These are phyloP conservation scores for Meyerozyma guilliermondii DNA, from an alignment of 1,139 yeast genomes.

Conservation along the genomic window DNA sequence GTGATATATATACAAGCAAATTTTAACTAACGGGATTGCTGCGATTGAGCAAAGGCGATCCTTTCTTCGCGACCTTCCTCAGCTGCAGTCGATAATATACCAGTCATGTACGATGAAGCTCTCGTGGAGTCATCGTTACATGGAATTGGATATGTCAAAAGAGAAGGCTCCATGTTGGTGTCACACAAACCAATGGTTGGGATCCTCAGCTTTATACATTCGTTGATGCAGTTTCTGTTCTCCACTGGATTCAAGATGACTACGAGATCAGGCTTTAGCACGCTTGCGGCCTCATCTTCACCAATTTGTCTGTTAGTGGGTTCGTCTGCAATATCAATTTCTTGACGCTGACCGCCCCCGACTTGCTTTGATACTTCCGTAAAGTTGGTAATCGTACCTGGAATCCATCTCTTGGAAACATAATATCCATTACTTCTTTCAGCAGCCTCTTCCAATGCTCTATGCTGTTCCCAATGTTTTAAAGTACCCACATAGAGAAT, in stretches of 20 bases:
- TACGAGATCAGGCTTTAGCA: constrained; percentile 83
- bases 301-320: constrained; percentile 55
- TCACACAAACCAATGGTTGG: constrained; percentile 95
- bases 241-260: constrained; percentile 86
- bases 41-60: constrained; percentile 13
- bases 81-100: constrained; percentile 83
- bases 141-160: constrained; percentile 91
- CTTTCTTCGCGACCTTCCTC: constrained; percentile 67
- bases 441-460: constrained; percentile 78
- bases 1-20: neutral
- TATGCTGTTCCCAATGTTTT: constrained; percentile 60
- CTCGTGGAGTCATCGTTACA: constrained; percentile 93
- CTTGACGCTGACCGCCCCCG: constrained; percentile 50
- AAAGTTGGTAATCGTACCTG: constrained; percentile 90
- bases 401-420: constrained; percentile 85
- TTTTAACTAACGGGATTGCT: neutral
- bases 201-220: constrained; percentile 75
- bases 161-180: constrained; percentile 86
- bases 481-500: constrained; percentile 82
- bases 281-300: constrained; percentile 34
- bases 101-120: constrained; percentile 71
- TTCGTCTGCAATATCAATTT: constrained; percentile 33
- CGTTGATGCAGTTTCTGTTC: constrained; percentile 73
- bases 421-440: constrained; percentile 72
- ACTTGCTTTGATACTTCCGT: constrained; percentile 73